Evolutionary conservation across 768 basidiomycete genomes (phyloP), one percentile per base, ranked within the genome.

Genomic region (Ramaria sp.): DNA sequence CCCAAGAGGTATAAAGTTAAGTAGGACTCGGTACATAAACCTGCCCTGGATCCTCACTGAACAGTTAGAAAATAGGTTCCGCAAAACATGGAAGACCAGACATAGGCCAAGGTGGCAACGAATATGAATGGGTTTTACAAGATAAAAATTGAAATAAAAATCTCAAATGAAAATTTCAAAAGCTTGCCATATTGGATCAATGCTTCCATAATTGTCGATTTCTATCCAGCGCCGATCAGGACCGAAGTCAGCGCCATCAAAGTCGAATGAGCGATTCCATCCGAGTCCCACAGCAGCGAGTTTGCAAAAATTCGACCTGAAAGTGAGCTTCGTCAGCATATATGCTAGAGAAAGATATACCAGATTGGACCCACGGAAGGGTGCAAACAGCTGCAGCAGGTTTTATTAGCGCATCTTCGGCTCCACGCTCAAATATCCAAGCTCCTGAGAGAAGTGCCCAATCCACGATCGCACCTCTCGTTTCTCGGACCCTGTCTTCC

Each of bases 391-490:
- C 70, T 20, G 79, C 81, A 13, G 73, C 72, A 1, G 84, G 82
- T 17, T 52, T 52, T 3, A 52, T 13, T 19, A 66, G 63, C 4
- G 74, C 65, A 41, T 78, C 55, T 31, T 27, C 3, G 27, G 31
- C 37, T 19, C 30, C 34, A 42, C 3, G 13, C 20, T 72, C 66
- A 34, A 51, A 24, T 30, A 42, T 17, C 86, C 86, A 88, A 42
- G 81, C 63, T 15, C 86, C 86, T 54, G 75, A 79, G 24, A 86
- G 59, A 63, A 86, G 59, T 11, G 86, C 85, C 59, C 86, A 76
- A 66, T 88, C 86, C 6, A 86, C 78, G 48, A 88, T 65, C 73
- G 82, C 78, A 1, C 85, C 86, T 49, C 72, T 73, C 17, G 84
- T 86, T 27, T 78, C 73, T n/a, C 63, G 63, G 15, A 77, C 66